Evolutionary conservation across 108 stramenopile genomes (phyloP), one percentile per base, ranked within the genome.

Genomic region (Asterionellopsis glacialis): DNA sequence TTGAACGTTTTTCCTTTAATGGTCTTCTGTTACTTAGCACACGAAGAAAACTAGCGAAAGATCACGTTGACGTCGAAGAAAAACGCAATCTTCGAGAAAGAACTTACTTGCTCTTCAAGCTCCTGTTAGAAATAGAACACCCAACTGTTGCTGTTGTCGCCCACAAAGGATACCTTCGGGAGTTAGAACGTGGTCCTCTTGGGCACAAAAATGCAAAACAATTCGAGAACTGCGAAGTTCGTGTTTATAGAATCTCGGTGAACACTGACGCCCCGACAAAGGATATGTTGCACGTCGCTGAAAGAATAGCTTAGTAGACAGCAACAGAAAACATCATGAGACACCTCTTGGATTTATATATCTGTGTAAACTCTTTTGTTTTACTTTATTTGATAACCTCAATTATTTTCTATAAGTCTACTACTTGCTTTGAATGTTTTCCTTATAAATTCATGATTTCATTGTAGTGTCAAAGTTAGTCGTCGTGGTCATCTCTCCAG

Each of bases 161-260:
- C 16, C 85, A 86, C 69, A 82, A 86, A 64, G 85, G 76, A 12
- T 86, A 77, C 62, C 50, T 86, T 40, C 62, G 81, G 16, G 81
- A 82, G 49, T 55, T 86, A 49, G 85, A 86, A 58, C 76, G 85
- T 24, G 85, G 79, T 13, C 61, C 66, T 11, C 63, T 86, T 40
- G 79, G 73, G 18, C 22, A 71, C 24, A 25, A 56, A 18, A 71
- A 77, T 19, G 68, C 78, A 18, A 68, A 74, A 0, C 16, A 65
- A 43, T 86, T 81, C 57, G 49, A 66, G 11, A 82, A 86, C 59
- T 77, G 79, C 27, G 85, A 86, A 63, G 43, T 86, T 27, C 56
- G 85, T 22, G 81, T 86, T 11, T 86, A 86, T 51, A 41, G 64
- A 59, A 27, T 54, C 33, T 33, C 33, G 33, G 33, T 33, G 33